A percentile compares a stretch with the other conserved stretches of the same genome.
Conservation (phyloP, 371 early-diverging fungal genomes). For the Entomophthora muscae region DNA sequence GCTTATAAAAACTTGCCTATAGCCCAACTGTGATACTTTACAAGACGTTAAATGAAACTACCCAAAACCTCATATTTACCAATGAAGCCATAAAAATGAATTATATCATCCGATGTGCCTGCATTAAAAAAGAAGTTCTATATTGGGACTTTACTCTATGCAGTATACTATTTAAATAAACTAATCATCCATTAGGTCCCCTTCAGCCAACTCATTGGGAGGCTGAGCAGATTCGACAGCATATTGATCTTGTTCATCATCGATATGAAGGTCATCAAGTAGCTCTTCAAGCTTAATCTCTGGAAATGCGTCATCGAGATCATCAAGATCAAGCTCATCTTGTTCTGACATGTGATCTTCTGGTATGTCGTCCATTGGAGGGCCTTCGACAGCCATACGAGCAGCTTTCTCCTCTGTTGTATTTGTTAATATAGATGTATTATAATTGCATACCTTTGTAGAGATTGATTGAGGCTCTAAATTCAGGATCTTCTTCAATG, state of each 20-base stretch:
- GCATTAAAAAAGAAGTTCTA: no score
- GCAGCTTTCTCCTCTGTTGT: conserved; percentile 14
- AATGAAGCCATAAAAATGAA: no score
- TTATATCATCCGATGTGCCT: no score
- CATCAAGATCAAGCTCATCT: not conserved
- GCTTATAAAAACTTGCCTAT: no score
- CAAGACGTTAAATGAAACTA: no score
- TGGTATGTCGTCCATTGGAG: conserved; percentile 26
- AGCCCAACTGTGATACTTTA: no score
- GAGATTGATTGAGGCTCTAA: conserved; percentile 78
- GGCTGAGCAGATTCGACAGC: no score
- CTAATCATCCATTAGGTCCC: no score
- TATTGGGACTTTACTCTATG: no score
- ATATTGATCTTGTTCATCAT: conserved; percentile 21
- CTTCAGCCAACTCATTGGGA: no score
- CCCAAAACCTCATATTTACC: no score
- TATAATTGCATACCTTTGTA: conserved; percentile 38
- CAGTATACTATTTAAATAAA: no score
- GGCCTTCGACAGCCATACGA: conserved; percentile 11
- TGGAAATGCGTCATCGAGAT: conserved; percentile 62
- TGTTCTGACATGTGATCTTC: conserved; percentile 18
- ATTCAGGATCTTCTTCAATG: conserved; percentile 91
- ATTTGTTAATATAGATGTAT: not conserved
- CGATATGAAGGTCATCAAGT: conserved; percentile 63
- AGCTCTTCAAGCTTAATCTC: conserved; percentile 80